Evolutionary conservation across 2,329 filamentous ascomycete genomes (phyloP).

Genomic region (Emmonsiellopsis sp.): DNA sequence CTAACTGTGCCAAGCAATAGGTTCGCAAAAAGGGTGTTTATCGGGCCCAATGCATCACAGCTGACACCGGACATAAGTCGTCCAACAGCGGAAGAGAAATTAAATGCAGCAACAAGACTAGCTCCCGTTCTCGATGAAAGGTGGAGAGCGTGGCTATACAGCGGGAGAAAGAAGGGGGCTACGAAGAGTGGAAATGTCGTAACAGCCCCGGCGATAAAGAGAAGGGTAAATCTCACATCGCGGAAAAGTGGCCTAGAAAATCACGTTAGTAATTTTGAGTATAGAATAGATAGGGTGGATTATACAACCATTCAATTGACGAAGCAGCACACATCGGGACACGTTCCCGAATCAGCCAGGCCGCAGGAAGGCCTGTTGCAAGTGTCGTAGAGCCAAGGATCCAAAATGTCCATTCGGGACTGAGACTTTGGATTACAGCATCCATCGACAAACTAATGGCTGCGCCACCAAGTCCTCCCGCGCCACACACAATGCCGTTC

Average conservation of each 20-base stretch:
- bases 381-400: constrained; percentile 44
- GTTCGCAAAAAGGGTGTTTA: constrained; percentile 46
- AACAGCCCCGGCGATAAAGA: constrained; percentile 47
- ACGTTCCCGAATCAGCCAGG: constrained; percentile 44
- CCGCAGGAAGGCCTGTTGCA: constrained; percentile 47
- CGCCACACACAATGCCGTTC: constrained; percentile 46
- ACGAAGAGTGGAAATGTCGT: constrained; percentile 53
- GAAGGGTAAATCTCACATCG: constrained; percentile 40
- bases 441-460: constrained; percentile 43
- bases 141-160: constrained; percentile 47
- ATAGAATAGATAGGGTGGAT: background rate
- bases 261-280: background rate
- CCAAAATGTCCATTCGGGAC: constrained; percentile 43
- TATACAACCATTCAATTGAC: constrained; percentile 41
- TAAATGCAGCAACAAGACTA: constrained; percentile 52
- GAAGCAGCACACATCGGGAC: constrained; percentile 26
- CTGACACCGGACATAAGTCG: constrained; percentile 45
- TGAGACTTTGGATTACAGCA: constrained; percentile 37
- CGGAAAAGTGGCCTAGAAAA: constrained; percentile 41
- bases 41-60: constrained; percentile 45
- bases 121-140: constrained; percentile 45
- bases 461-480: constrained; percentile 48
- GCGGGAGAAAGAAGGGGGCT: constrained; percentile 51
- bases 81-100: constrained; percentile 50
- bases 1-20: constrained; percentile 46